phyloP scores from a whole-genome alignment of 2,329 filamentous ascomycete species.

The Trichoderma sp. region DNA sequence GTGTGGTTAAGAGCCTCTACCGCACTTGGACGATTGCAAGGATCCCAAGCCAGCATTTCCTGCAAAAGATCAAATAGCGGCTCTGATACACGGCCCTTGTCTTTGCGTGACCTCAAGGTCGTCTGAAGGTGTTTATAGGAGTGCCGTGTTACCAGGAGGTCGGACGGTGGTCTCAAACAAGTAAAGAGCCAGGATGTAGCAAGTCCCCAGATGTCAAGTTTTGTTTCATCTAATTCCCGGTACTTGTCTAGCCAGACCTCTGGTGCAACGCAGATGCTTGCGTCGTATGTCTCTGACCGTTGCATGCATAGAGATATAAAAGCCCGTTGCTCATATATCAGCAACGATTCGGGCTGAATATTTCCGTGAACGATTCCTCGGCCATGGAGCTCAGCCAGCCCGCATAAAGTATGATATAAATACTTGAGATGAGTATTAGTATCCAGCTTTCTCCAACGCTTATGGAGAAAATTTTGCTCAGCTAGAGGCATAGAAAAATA shows the following conservation, averaged over 20 bases:
- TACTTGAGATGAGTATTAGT: background rate
- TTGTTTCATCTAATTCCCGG: background rate
- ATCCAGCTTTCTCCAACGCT: background rate
- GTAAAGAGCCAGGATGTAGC: background rate
- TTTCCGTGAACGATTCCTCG: background rate
- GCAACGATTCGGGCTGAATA: background rate
- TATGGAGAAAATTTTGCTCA: background rate
- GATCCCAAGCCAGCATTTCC: background rate
- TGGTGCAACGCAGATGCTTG: background rate
- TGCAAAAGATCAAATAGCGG: background rate
- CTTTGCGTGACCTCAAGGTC: background rate
- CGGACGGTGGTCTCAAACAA: background rate
- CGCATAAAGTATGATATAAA: background rate
- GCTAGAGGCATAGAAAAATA: background rate
- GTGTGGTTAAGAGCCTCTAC: background rate
- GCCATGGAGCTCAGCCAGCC: background rate
- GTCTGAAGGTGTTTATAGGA: background rate
- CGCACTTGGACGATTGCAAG: background rate
- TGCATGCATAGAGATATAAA: background rate
- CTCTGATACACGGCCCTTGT: background rate
- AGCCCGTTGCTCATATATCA: background rate
- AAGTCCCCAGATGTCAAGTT: background rate
- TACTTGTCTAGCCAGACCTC: background rate
- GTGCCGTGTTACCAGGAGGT: background rate
- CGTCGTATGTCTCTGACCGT: background rate